Conservation (phyloP, 331 rosid genomes). For the Quercus phellos region DNA sequence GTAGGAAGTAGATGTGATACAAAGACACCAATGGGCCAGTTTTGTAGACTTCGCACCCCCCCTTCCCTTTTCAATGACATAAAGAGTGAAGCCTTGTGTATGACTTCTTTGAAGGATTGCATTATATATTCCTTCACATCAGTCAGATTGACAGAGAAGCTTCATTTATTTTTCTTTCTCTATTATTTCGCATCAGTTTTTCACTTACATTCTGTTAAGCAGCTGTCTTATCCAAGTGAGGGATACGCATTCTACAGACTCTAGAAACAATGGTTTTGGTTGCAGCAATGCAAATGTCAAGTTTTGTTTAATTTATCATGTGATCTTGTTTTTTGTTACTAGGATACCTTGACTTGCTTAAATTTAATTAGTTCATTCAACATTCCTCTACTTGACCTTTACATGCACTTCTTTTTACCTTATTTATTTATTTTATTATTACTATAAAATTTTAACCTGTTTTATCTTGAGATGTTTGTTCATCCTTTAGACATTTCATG, state of each 20-base stretch:
- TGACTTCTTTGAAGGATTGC: conserved; percentile 41
- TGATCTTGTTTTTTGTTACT: background rate
- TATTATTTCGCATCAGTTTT: background rate
- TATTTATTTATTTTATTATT: too few species aligned
- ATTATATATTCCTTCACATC: background rate
- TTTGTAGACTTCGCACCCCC: background rate
- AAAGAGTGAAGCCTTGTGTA: background rate
- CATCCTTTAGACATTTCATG: too few species aligned
- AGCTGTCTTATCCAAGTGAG: background rate
- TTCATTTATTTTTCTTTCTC: background rate
- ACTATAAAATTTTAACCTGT: too few species aligned
- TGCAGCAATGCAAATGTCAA: background rate
- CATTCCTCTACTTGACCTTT: too few species aligned
- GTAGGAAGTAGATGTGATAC: background rate
- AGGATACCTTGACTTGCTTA: background rate
- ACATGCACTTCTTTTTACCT: too few species aligned
- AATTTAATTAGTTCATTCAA: too few species aligned
- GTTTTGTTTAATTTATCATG: background rate
- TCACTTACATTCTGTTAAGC: background rate
- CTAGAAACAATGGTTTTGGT: background rate
- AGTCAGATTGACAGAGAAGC: background rate
- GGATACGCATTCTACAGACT: background rate
- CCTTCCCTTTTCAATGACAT: background rate
- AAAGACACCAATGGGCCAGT: background rate
- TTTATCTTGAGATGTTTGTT: too few species aligned